Percentiles rank a stretch among this genome's conserved stretches.
phyloP scores from a whole-genome alignment of 805 yeast genomes.

The Candida berthetii region DNA sequence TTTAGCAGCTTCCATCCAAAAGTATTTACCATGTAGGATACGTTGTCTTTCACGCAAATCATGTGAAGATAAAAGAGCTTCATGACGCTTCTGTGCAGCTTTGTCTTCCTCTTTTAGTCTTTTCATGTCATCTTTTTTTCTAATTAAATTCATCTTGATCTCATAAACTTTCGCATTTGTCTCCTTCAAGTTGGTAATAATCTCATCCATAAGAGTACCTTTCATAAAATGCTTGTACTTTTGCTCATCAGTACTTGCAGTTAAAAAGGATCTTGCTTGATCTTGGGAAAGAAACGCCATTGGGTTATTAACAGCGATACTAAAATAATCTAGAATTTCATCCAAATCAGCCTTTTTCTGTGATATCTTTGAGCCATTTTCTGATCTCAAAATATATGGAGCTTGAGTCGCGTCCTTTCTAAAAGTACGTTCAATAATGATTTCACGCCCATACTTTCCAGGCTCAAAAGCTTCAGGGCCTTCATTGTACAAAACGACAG shows the following conservation, averaged over 20 bases:
- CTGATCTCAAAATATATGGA: constrained; percentile 50
- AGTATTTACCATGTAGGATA: constrained; percentile 37
- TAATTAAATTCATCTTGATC: constrained; percentile 33
- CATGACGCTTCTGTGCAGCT: constrained; percentile 34
- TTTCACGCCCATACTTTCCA: constrained; percentile 59
- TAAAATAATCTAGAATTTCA: constrained; percentile 61
- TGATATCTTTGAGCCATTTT: constrained; percentile 45
- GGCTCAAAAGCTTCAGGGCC: constrained; percentile 63
- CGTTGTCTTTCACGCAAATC: constrained; percentile 31
- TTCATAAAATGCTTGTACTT: constrained; percentile 75
- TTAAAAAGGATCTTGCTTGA: constrained; percentile 83
- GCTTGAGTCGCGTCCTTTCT: constrained; percentile 42
- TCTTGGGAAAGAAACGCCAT: constrained; percentile 92
- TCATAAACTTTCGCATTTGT: constrained; percentile 27
- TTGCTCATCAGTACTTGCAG: constrained; percentile 63
- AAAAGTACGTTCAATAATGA: constrained; percentile 65
- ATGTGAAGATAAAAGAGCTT: constrained; percentile 33
- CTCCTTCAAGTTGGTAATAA: constrained; percentile 44
- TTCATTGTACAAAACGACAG: constrained; percentile 56
- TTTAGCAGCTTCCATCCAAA: constrained; percentile 37
- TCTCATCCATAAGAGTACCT: constrained; percentile 70
- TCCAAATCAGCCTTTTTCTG: constrained; percentile 60
- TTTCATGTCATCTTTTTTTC: constrained; percentile 31
- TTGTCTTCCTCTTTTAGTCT: constrained; percentile 32
- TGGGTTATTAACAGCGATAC: constrained; percentile 82